A percentile compares a stretch with the other conserved stretches of the same genome.
Conservation (phyloP, 2,329 filamentous ascomycete species). For the Monilinia polystroma region DNA sequence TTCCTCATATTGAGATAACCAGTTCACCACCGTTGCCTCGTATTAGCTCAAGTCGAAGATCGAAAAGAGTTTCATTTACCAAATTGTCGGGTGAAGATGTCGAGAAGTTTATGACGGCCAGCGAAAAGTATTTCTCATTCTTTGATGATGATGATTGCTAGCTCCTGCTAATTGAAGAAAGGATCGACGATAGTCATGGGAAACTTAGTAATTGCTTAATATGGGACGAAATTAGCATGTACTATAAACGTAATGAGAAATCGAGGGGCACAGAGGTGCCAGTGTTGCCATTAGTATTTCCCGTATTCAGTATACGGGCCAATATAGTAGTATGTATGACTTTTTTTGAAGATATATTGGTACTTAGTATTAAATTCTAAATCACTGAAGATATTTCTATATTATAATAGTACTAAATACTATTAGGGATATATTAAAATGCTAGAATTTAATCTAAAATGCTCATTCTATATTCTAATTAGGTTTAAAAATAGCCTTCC, state of each 20-base stretch:
- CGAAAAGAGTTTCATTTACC: constrained; percentile 17
- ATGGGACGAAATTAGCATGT: not conserved
- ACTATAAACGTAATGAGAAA: not conserved
- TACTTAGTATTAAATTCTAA: no score
- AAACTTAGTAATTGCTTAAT: constrained; percentile 23
- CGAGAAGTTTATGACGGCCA: constrained; percentile 29
- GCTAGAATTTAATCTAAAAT: no score
- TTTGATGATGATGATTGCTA: constrained; percentile 31
- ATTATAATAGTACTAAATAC: no score
- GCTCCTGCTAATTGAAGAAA: constrained; percentile 28
- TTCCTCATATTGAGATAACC: not conserved
- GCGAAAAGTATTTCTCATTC: constrained; percentile 30
- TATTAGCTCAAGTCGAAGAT: not conserved
- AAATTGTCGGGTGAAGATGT: constrained; percentile 21
- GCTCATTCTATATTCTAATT: no score
- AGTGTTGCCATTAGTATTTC: no score
- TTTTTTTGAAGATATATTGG: no score
- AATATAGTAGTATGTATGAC: no score
- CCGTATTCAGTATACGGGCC: no score
- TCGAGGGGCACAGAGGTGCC: constrained; percentile 2
- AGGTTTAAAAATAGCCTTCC: no score
- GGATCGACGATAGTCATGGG: constrained; percentile 22
- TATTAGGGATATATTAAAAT: no score
- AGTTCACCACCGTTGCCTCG: not conserved
- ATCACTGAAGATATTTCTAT: no score